These are phyloP conservation scores for Boeremia exigua DNA, from an alignment of 2,329 filamentous ascomycete genomes.

Conservation along the genomic window DNA sequence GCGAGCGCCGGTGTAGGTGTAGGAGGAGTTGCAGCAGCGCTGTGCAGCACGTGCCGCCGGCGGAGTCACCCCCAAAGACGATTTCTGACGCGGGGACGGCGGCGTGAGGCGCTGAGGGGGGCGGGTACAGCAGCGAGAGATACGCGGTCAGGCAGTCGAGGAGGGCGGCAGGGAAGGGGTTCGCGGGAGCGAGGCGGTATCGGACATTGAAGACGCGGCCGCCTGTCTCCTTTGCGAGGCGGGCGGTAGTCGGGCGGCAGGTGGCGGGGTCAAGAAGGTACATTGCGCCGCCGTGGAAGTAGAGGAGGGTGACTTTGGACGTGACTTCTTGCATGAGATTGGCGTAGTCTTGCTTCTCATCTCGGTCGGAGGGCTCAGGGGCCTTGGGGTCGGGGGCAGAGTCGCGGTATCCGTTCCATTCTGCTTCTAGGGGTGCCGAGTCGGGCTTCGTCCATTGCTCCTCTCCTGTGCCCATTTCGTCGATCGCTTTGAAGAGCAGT, in stretches of 20 bases:
- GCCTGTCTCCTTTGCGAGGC: conserved; percentile 69
- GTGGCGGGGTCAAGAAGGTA: conserved; percentile 73
- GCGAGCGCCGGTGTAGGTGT: conserved; percentile 59
- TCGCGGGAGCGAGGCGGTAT: conserved; percentile 76
- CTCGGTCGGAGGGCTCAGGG: conserved; percentile 58
- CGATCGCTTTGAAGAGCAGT: conserved; percentile 64
- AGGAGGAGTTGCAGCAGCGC: conserved; percentile 72
- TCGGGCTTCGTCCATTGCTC: conserved; percentile 54
- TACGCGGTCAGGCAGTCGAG: conserved; percentile 77
- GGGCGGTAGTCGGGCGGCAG: conserved; percentile 65
- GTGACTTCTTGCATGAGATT: conserved; percentile 71
- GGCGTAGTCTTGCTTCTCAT: conserved; percentile 69
- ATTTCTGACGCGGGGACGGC: conserved; percentile 70
- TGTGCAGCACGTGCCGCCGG: conserved; percentile 74
- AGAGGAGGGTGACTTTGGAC: conserved; percentile 70
- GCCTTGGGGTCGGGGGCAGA: conserved; percentile 55
- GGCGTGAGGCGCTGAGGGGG: conserved; percentile 69
- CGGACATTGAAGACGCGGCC: conserved; percentile 75
- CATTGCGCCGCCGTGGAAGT: conserved; percentile 79
- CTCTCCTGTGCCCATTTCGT: conserved; percentile 56
- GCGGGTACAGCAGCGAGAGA: conserved; percentile 74
- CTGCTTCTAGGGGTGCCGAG: conserved; percentile 66
- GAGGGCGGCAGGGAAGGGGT: conserved; percentile 75
- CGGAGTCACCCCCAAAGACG: conserved; percentile 75
- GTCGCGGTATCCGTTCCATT: conserved; percentile 76